Conservation (phyloP, 441 rosid genomes). For the Cnidoscolus chayamansa region DNA sequence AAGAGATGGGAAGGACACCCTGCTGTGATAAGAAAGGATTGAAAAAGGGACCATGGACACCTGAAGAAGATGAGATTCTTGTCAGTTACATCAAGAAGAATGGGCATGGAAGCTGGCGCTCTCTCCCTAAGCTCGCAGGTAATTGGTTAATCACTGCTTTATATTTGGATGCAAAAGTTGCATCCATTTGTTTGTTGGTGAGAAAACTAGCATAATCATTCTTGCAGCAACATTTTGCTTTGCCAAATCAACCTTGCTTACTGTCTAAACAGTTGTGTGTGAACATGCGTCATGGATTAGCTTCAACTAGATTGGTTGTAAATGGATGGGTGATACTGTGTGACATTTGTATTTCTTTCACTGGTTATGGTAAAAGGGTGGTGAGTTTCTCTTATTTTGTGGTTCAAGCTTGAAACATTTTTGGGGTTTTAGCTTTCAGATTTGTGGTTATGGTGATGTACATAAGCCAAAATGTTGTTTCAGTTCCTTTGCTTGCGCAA, state of each 20-base stretch:
- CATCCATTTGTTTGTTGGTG: too few species aligned
- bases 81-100: constrained; percentile 32
- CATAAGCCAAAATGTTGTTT: neutral
- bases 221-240: too few species aligned
- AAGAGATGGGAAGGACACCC: constrained; percentile 39
- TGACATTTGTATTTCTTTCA: neutral
- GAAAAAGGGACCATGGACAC: constrained; percentile 47
- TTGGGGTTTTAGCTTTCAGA: neutral
- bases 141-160: neutral
- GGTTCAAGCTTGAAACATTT: too few species aligned
- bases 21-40: constrained; percentile 36
- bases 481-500: neutral
- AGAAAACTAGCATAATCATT: too few species aligned
- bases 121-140: constrained; percentile 58
- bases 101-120: constrained; percentile 52
- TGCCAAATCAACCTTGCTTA: too few species aligned
- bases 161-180: neutral
- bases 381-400: too few species aligned
- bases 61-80: constrained; percentile 44
- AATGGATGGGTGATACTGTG: neutral
- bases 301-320: too few species aligned
- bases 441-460: neutral
- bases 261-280: too few species aligned
- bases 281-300: too few species aligned
- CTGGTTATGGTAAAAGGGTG: too few species aligned